phyloP scores from a whole-genome alignment of 805 yeast species.

The Jamesozyma piceae region DNA sequence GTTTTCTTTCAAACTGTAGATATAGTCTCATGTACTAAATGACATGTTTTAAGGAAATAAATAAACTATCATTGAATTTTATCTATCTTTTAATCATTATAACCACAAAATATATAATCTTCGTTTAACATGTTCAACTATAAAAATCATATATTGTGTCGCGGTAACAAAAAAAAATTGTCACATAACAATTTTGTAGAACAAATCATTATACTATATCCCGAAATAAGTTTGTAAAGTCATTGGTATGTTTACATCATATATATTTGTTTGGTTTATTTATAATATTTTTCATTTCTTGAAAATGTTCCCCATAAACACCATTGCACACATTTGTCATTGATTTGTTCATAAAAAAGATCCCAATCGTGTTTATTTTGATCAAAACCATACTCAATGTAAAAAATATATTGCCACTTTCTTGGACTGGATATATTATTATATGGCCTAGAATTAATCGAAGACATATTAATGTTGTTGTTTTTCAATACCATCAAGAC shows the following conservation, averaged over 20 bases:
- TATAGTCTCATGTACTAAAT: no score
- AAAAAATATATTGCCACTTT: slow-evolving; percentile 75
- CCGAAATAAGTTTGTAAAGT: no score
- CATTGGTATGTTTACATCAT: no score
- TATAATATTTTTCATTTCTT: slow-evolving; percentile 36
- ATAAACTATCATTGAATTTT: no score
- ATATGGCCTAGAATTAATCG: slow-evolving; percentile 74
- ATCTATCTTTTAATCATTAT: not conserved
- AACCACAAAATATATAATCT: not conserved
- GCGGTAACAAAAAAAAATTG: not conserved
- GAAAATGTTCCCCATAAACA: slow-evolving; percentile 53
- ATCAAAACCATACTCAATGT: slow-evolving; percentile 46
- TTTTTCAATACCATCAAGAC: slow-evolving; percentile 50
- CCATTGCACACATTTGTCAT: slow-evolving; percentile 38
- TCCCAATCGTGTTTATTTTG: slow-evolving; percentile 24
- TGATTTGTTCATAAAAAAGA: slow-evolving; percentile 36
- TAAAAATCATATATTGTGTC: not conserved
- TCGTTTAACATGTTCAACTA: not conserved
- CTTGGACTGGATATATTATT: slow-evolving; percentile 9
- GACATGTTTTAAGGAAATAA: no score
- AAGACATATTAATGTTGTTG: slow-evolving; percentile 52
- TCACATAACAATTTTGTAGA: no score
- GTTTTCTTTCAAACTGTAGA: no score
- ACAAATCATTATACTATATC: no score
- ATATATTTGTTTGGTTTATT: no score